These are phyloP conservation scores for Leptographium lundbergii DNA, from an alignment of 2,329 filamentous ascomycete species.

Conservation along the genomic window DNA sequence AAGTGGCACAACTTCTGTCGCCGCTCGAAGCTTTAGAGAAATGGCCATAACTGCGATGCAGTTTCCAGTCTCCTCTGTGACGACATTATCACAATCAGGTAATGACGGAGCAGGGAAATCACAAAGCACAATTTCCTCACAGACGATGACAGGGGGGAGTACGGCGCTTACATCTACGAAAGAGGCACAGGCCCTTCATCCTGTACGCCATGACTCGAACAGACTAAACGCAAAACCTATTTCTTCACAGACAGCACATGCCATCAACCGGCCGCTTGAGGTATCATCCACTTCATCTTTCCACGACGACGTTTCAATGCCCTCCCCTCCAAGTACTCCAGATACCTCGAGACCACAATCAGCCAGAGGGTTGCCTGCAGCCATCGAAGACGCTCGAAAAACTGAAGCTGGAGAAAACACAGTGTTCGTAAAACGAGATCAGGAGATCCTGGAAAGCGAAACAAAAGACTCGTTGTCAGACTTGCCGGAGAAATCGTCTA, in stretches of 20 bases:
- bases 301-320: slow-evolving; percentile 23
- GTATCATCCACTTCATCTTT: slow-evolving; percentile 28
- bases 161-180: neutral
- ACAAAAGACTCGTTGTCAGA: neutral
- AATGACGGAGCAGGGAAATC: neutral
- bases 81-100: neutral
- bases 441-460: neutral
- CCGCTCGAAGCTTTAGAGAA: slow-evolving; percentile 9
- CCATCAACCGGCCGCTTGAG: slow-evolving; percentile 7
- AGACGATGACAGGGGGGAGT: neutral
- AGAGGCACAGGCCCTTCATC: neutral
- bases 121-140: neutral
- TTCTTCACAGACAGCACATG: neutral
- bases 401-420: slow-evolving; percentile 4
- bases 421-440: neutral
- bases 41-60: slow-evolving; percentile 8
- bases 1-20: neutral
- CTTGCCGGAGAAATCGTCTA: neutral
- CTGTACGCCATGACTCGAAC: neutral
- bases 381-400: slow-evolving; percentile 9
- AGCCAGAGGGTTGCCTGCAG: slow-evolving; percentile 19
- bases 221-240: neutral
- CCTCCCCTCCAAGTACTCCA: slow-evolving; percentile 26
- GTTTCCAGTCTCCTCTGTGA: neutral
- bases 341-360: slow-evolving; percentile 31